Conservation (phyloP, 768 basidiomycete species). For the Termitomyces titanicus region DNA sequence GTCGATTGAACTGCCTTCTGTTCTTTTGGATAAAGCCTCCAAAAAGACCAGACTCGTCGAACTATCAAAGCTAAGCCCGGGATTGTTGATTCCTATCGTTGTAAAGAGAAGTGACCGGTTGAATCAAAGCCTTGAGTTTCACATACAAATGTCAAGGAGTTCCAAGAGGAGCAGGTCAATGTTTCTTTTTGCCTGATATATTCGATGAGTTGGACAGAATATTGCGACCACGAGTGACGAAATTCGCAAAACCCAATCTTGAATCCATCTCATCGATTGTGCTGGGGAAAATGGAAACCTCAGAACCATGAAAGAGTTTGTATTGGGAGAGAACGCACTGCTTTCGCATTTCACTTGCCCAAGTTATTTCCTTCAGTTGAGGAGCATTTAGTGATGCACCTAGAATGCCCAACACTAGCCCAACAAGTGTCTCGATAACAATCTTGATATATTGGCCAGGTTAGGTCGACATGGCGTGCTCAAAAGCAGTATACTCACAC, state of each 20-base stretch:
- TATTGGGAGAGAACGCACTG: slow-evolving; percentile 45
- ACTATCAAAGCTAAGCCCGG: no score
- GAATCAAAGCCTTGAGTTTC: neutral
- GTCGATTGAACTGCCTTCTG: slow-evolving; percentile 19
- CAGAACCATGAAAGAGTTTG: slow-evolving; percentile 2
- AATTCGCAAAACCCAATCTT: slow-evolving; percentile 57
- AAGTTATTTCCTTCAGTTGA: slow-evolving; percentile 74
- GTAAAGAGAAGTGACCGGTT: no score
- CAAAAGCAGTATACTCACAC: slow-evolving; percentile 37
- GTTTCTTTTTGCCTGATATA: neutral
- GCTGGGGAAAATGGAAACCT: slow-evolving; percentile 30
- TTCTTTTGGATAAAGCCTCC: slow-evolving; percentile 24
- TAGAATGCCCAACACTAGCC: slow-evolving; percentile 63
- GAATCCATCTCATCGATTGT: slow-evolving; percentile 78
- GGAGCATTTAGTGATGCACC: slow-evolving; percentile 73
- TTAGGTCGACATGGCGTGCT: neutral
- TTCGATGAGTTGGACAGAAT: slow-evolving; percentile 26
- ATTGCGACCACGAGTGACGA: slow-evolving; percentile 55
- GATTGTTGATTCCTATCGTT: no score
- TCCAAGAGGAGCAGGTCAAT: neutral
- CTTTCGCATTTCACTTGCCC: slow-evolving; percentile 86
- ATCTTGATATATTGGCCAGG: slow-evolving; percentile 40
- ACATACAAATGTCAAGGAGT: neutral
- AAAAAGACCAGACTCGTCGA: slow-evolving; percentile 40
- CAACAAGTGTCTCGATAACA: slow-evolving; percentile 59